A percentile compares a stretch with the other conserved stretches of the same genome.
Evolutionary conservation across 116 monocot genomes (phyloP).

Genomic region (Phalaenopsis hybrid): DNA sequence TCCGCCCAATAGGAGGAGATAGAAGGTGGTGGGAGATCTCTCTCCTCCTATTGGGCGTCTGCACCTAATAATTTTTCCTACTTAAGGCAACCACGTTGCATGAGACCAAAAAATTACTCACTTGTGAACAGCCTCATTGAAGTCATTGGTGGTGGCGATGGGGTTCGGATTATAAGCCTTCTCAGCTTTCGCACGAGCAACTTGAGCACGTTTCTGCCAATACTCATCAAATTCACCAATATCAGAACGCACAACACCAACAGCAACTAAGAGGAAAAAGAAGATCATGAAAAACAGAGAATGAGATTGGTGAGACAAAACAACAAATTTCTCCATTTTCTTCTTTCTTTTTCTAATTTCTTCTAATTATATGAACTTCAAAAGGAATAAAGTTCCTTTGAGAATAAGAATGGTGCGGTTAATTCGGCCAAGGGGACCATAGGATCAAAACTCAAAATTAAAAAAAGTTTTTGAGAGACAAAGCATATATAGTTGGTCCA

Average conservation of each 20-base stretch:
- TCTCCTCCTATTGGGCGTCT: too few species aligned
- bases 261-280: not conserved
- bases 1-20: too few species aligned
- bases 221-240: slow-evolving; percentile 24
- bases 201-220: slow-evolving; percentile 22
- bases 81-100: too few species aligned
- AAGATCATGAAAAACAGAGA: not conserved
- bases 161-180: slow-evolving; percentile 28
- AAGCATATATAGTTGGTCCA: not conserved
- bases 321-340: too few species aligned
- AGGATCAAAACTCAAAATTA: not conserved
- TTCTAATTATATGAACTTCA: too few species aligned
- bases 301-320: not conserved
- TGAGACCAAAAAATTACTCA: not conserved
- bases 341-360: not conserved
- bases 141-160: slow-evolving; percentile 13
- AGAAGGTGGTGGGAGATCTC: too few species aligned
- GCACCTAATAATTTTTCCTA: too few species aligned
- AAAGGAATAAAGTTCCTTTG: not conserved
- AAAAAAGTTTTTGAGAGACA: not conserved
- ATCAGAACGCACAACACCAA: not conserved
- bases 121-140: slow-evolving; percentile 28
- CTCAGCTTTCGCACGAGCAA: not conserved
- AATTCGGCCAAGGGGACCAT: too few species aligned
- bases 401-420: not conserved